phyloP scores from a whole-genome alignment of 2,329 filamentous ascomycete genomes.

The Penicillium sp. region DNA sequence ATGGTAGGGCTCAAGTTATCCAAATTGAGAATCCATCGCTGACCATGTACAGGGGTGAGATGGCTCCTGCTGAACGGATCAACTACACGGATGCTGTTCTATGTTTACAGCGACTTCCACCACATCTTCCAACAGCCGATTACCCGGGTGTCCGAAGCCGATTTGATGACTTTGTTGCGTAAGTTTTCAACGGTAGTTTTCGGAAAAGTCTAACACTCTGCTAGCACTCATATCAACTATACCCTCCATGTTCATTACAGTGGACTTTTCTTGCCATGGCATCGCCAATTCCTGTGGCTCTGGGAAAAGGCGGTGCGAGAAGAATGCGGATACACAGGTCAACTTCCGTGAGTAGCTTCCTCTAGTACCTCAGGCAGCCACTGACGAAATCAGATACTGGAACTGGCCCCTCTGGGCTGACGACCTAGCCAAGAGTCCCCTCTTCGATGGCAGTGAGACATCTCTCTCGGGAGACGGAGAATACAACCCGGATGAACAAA shows the following conservation, averaged over 20 bases:
- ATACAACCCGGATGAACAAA: slow-evolving; percentile 28
- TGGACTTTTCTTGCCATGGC: slow-evolving; percentile 32
- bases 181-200: not conserved
- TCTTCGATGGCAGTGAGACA: slow-evolving; percentile 50
- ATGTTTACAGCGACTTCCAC: slow-evolving; percentile 22
- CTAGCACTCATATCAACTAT: slow-evolving; percentile 28
- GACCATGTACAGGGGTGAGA: slow-evolving; percentile 16
- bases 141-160: slow-evolving; percentile 28
- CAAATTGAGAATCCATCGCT: not conserved
- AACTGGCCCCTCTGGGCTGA: slow-evolving; percentile 28
- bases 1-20: not conserved
- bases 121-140: slow-evolving; percentile 16
- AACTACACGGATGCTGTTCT: slow-evolving; percentile 27
- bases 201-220: not conserved
- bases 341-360: not conserved
- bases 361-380: not conserved
- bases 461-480: slow-evolving; percentile 50
- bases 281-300: slow-evolving; percentile 31
- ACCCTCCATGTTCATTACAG: slow-evolving; percentile 24
- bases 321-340: slow-evolving; percentile 38
- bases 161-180: slow-evolving; percentile 33
- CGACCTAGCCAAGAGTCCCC: slow-evolving; percentile 41
- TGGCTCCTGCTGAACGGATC: slow-evolving; percentile 17
- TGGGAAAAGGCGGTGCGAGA: slow-evolving; percentile 32
- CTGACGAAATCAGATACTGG: not conserved